Conservation (phyloP, 352 stramenopile species). For the Thraustotheca clavata region DNA sequence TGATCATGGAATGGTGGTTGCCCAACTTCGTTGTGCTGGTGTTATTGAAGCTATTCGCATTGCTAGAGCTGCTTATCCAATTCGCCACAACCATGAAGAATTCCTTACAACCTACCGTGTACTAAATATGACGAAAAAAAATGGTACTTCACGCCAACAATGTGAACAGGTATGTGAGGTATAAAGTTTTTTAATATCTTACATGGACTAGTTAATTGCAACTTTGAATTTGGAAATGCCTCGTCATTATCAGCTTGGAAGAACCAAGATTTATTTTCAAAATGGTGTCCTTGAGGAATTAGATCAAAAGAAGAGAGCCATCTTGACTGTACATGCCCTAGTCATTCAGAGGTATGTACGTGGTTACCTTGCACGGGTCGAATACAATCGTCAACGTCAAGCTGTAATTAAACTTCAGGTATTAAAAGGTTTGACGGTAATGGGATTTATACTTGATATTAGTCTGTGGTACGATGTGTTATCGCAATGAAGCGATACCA, state of each 20-base stretch:
- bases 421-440: constrained; percentile 8
- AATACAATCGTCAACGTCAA: constrained; percentile 52
- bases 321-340: constrained; percentile 49
- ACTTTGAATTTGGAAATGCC: constrained; percentile 74
- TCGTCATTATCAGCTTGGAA: too few relatives aligned
- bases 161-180: too few relatives aligned
- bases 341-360: constrained; percentile 66
- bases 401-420: constrained; percentile 77
- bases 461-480: constrained; percentile 77
- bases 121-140: too few relatives aligned
- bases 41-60: constrained; percentile 99
- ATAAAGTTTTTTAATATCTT: too few relatives aligned
- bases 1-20: constrained; percentile 88
- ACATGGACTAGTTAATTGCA: constrained; percentile 47
- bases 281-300: constrained; percentile 71
- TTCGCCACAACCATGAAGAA: constrained; percentile 88
- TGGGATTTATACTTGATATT: constrained; percentile 9
- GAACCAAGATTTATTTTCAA: constrained; percentile 74
- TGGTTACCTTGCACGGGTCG: constrained; percentile 46
- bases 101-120: constrained; percentile 75
- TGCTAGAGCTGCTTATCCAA: constrained; percentile 94
- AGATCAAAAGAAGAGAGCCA: constrained; percentile 52
- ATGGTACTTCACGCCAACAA: too few relatives aligned
- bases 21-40: constrained; percentile 96
- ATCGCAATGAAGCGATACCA: constrained; percentile 68